Percentiles rank a stretch among this genome's conserved stretches.
phyloP scores from a whole-genome alignment of 768 basidiomycete genomes.

The Omphalotus guepiniiformis region DNA sequence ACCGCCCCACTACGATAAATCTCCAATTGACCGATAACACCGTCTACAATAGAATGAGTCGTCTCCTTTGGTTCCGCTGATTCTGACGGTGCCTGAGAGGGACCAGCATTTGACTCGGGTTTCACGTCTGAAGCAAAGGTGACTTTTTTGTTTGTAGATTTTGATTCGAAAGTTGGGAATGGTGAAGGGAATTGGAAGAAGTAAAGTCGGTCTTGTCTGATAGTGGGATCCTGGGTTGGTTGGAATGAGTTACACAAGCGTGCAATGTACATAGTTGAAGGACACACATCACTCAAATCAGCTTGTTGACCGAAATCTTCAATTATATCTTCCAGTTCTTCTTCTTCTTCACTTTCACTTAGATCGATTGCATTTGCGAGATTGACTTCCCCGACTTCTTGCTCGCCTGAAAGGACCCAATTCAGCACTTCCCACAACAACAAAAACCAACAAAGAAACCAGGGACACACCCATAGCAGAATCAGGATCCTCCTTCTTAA shows the following conservation, averaged over 20 bases:
- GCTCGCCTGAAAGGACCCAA: background rate
- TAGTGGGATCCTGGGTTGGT: conserved; percentile 37
- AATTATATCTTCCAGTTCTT: conserved; percentile 73
- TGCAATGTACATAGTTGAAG: background rate
- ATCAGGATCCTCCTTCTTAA: conserved; percentile 43
- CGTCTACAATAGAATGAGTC: conserved; percentile 50
- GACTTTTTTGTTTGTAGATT: conserved; percentile 44
- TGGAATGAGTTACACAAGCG: conserved; percentile 1
- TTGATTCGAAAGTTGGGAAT: conserved; percentile 67
- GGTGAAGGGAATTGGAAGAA: conserved; percentile 89
- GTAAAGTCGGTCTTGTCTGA: conserved; percentile 67
- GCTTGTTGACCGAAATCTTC: conserved; percentile 56
- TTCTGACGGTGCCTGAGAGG: conserved; percentile 20
- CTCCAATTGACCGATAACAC: conserved; percentile 79
- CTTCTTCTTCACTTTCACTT: conserved; percentile 74
- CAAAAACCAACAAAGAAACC: background rate
- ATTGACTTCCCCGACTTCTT: conserved; percentile 33
- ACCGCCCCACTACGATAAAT: conserved; percentile 82
- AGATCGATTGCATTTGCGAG: conserved; percentile 60
- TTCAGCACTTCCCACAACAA: background rate
- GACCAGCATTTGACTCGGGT: conserved; percentile 30
- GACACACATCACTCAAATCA: conserved; percentile 36
- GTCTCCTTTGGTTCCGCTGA: conserved; percentile 25
- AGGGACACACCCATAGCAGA: conserved; percentile 11
- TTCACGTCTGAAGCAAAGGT: conserved; percentile 65